phyloP scores from a whole-genome alignment of 2,329 filamentous ascomycete genomes.

The Orbilia brochopaga region DNA sequence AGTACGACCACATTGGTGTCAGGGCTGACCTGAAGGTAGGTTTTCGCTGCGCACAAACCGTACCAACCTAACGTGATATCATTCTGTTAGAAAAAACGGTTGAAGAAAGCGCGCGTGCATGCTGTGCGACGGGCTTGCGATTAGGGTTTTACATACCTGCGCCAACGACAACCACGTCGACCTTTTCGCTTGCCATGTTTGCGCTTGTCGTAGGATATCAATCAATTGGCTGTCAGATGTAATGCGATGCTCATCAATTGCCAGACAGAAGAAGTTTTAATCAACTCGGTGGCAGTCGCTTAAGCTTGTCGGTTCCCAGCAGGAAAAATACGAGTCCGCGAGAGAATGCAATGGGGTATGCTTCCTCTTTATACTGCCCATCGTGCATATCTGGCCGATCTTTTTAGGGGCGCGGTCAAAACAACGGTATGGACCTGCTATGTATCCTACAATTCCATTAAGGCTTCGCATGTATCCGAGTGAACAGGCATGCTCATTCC shows the following conservation, averaged over 20 bases:
- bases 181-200: constrained; percentile 45
- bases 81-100: constrained; percentile 25
- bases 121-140: background rate
- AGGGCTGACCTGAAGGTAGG: constrained; percentile 65
- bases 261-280: background rate
- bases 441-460: constrained; percentile 32
- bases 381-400: background rate
- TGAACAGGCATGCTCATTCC: constrained; percentile 21
- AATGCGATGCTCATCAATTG: background rate
- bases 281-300: constrained; percentile 11
- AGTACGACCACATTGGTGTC: constrained; percentile 65
- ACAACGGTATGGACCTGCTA: constrained; percentile 4
- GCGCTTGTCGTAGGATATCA: constrained; percentile 22
- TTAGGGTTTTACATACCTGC: constrained; percentile 26
- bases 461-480: constrained; percentile 39
- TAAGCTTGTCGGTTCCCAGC: constrained; percentile 14
- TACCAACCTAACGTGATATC: constrained; percentile 57
- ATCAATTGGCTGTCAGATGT: constrained; percentile 5
- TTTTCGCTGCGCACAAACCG: constrained; percentile 62
- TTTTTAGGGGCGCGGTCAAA: constrained; percentile 34
- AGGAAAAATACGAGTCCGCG: constrained; percentile 7
- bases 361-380: constrained; percentile 34
- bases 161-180: constrained; percentile 49
- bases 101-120: background rate
- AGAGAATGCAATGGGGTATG: constrained; percentile 20